Evolutionary conservation across 176 grass and related monocot species (phyloP), one percentile per base, ranked within the genome.

Genomic region (Cocos nucifera): DNA sequence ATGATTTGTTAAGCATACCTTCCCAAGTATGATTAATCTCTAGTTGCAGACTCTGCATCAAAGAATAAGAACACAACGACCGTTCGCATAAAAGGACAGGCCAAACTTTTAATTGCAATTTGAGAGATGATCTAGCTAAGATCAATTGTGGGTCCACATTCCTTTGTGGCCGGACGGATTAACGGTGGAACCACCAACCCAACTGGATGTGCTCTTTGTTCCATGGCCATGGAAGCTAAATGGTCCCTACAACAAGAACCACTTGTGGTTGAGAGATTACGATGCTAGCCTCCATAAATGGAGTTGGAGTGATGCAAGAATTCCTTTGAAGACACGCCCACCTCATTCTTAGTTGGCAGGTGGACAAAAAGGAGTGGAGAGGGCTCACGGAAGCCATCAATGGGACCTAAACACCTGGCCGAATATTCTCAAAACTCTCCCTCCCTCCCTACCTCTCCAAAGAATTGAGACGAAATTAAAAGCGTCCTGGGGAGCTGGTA

Each of bases 21-120:
- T 44, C 35, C 35, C 35, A 44, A 12, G 14, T 44, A 44, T 44
- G 35, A 12, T 12, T 12, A 44, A 44, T 44, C 8, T 44, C 35
- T 44, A 3, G 35, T 44, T 44, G 28, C 28, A 30, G 28, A 30
- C 28, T 32, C 10, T 12, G 3, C 10, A 44, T 14, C 35, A 44
- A 1, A 44, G 35, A 44, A 44, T 44, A 44, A 44, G 35, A 44
- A 12, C 35, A 12, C 10, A 14, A 14, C 14, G 9, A 77, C 24
- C 35, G 75, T 62, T 58, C 19, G 19, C 17, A 70, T 77, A 65
- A 51, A 55, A 63, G 51, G 56, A 70, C 75, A 63, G 65, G 75
- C 65, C 60, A 18, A 53, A 22, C 53, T 44, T 53, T 17, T 69
- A 59, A 61, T 57, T 50, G 32, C 19, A n/a, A 55, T 28, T 44